Conservation (phyloP, 192 early-diverging fungal genomes). For the Phlyctochytrium bullatum region DNA sequence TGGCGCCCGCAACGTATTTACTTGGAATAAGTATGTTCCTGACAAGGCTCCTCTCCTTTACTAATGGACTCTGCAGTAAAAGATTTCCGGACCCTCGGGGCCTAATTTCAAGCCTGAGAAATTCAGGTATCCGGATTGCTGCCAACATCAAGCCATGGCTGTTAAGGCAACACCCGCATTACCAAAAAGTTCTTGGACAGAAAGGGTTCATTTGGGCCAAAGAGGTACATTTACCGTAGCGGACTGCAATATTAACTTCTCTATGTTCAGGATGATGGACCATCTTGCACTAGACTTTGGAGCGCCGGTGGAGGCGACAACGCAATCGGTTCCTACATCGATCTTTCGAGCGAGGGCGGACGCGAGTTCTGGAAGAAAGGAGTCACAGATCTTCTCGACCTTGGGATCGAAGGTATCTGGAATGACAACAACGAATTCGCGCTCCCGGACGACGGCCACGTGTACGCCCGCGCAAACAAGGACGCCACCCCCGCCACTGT, state of each 20-base stretch:
- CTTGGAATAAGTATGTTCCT: conserved; percentile 50
- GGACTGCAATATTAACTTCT: background rate
- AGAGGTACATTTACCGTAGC: too few relatives aligned
- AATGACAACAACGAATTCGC: conserved; percentile 58
- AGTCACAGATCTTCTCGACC: conserved; percentile 42
- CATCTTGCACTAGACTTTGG: conserved; percentile 47
- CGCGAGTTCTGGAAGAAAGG: conserved; percentile 53
- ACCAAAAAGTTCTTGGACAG: conserved; percentile 27
- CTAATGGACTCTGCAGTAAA: conserved; percentile 13
- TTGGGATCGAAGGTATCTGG: conserved; percentile 55
- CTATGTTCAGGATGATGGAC: background rate
- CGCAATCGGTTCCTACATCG: conserved; percentile 51
- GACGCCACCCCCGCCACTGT: conserved; percentile 9
- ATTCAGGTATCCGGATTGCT: conserved; percentile 48
- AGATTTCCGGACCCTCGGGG: conserved; percentile 53
- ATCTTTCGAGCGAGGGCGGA: conserved; percentile 48
- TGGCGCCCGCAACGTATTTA: conserved; percentile 58
- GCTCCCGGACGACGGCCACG: conserved; percentile 40
- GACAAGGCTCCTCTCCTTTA: background rate
- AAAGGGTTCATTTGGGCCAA: conserved; percentile 46
- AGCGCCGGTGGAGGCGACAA: conserved; percentile 45
- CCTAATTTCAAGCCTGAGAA: conserved; percentile 30
- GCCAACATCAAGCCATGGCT: conserved; percentile 68
- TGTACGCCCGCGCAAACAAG: conserved; percentile 18
- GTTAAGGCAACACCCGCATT: conserved; percentile 49